Evolutionary conservation across 2,329 filamentous ascomycete genomes (phyloP).

Genomic region (Orbilia ellipsospora): DNA sequence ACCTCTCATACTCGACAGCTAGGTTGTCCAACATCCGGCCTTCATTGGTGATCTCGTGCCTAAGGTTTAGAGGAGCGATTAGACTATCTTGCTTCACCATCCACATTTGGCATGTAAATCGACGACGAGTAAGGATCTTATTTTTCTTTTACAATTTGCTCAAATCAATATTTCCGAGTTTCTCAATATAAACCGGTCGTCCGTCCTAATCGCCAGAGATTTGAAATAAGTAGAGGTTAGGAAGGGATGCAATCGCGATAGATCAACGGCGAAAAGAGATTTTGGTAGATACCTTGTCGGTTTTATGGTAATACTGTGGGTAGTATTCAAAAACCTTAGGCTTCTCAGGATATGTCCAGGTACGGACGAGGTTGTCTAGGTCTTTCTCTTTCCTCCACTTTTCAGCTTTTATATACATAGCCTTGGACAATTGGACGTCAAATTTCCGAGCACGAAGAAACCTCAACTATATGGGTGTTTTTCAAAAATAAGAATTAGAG

Average conservation of each 20-base stretch:
- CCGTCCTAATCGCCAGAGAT: conserved; percentile 74
- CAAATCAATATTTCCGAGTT: conserved; percentile 92
- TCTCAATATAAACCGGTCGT: conserved; percentile 95
- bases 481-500: conserved; percentile 5
- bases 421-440: conserved; percentile 82
- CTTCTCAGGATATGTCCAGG: conserved; percentile 90
- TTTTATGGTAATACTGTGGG: conserved; percentile 99
- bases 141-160: conserved; percentile 73
- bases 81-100: background rate
- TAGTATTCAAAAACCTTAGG: conserved; percentile 87
- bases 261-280: background rate
- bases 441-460: conserved; percentile 97
- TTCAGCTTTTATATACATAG: conserved; percentile 93
- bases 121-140: too few species aligned
- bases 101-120: too few species aligned
- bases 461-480: conserved; percentile 71
- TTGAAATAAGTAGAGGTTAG: background rate
- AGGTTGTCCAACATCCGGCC: conserved; percentile 98
- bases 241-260: background rate
- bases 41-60: conserved; percentile 81
- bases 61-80: background rate
- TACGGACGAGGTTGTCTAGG: conserved; percentile 81
- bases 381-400: conserved; percentile 89
- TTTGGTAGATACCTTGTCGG: conserved; percentile 73
- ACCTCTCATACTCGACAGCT: conserved; percentile 96